A percentile compares a stretch with the other conserved stretches of the same genome.
Conservation (phyloP, 495 filamentous ascomycete genomes). For the Annulohypoxylon bovei region DNA sequence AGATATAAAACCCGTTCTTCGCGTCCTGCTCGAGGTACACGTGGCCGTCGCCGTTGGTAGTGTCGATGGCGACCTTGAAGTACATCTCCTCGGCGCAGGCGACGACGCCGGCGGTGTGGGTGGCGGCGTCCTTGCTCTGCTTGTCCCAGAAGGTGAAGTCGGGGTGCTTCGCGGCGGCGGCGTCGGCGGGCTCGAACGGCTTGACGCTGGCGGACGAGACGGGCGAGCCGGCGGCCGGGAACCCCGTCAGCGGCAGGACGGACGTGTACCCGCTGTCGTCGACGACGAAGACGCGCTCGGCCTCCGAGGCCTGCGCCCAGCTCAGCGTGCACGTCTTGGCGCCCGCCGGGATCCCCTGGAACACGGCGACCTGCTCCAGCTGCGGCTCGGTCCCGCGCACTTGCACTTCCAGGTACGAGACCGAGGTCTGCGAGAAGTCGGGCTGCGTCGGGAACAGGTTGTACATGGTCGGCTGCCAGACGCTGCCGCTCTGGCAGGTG, state of each 20-base stretch:
- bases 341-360: conserved; percentile 46
- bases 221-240: conserved; percentile 41
- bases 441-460: conserved; percentile 62
- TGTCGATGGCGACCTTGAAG: conserved; percentile 22
- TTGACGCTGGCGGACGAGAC: conserved; percentile 14
- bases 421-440: conserved; percentile 51
- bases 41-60: conserved; percentile 28
- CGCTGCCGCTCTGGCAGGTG: conserved; percentile 63
- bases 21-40: conserved; percentile 40
- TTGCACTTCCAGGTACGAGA: conserved; percentile 45
- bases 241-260: conserved; percentile 40
- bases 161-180: not conserved
- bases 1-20: conserved; percentile 31
- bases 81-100: conserved; percentile 35
- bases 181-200: conserved; percentile 5
- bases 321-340: conserved; percentile 45
- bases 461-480: conserved; percentile 61
- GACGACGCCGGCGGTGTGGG: conserved; percentile 29
- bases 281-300: conserved; percentile 48
- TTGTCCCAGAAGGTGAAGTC: conserved; percentile 45
- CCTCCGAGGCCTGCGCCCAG: conserved; percentile 46
- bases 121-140: conserved; percentile 1
- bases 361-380: conserved; percentile 48
- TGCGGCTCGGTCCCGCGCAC: conserved; percentile 30
- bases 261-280: conserved; percentile 42